A percentile compares a stretch with the other conserved stretches of the same genome.
Conservation (phyloP, 2,329 filamentous ascomycete species). For the Anisogramma anomala region DNA sequence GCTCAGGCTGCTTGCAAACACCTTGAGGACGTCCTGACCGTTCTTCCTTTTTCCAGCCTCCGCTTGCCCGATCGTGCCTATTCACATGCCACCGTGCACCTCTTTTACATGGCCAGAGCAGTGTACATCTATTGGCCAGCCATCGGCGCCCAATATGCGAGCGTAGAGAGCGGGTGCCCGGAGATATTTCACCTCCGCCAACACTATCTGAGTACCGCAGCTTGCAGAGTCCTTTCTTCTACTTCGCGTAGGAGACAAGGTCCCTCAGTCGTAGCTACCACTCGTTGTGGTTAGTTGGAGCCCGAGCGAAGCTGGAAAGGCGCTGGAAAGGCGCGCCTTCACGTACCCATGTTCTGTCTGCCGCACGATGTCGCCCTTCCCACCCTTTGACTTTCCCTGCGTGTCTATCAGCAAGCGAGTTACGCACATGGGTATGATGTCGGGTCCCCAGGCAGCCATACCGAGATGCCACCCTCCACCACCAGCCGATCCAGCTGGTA, state of each 20-base stretch:
- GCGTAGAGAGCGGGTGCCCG: not conserved
- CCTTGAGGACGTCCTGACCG: too few species aligned
- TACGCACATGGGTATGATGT: conserved; percentile 4
- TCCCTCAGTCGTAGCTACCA: conserved; percentile 6
- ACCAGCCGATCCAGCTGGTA: conserved; percentile 86
- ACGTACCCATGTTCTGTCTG: conserved; percentile 71
- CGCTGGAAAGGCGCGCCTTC: too few species aligned
- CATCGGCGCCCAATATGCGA: not conserved
- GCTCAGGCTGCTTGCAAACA: too few species aligned
- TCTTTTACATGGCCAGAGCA: conserved; percentile 3
- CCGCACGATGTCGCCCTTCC: conserved; percentile 55
- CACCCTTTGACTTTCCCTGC: conserved; percentile 58
- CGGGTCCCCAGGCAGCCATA: conserved; percentile 30
- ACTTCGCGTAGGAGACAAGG: not conserved
- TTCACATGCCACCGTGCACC: too few species aligned
- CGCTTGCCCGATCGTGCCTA: too few species aligned
- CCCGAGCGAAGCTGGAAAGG: not conserved
- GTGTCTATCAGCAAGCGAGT: conserved; percentile 5
- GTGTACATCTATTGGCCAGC: conserved; percentile 3
- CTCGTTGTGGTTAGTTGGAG: not conserved
- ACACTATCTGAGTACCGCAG: not conserved
- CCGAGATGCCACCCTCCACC: conserved; percentile 74
- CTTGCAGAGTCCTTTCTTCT: not conserved
- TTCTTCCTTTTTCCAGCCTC: too few species aligned
- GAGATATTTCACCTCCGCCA: not conserved